These are phyloP conservation scores for Kregervanrija delftensis DNA, from an alignment of 805 yeast species.

Conservation along the genomic window DNA sequence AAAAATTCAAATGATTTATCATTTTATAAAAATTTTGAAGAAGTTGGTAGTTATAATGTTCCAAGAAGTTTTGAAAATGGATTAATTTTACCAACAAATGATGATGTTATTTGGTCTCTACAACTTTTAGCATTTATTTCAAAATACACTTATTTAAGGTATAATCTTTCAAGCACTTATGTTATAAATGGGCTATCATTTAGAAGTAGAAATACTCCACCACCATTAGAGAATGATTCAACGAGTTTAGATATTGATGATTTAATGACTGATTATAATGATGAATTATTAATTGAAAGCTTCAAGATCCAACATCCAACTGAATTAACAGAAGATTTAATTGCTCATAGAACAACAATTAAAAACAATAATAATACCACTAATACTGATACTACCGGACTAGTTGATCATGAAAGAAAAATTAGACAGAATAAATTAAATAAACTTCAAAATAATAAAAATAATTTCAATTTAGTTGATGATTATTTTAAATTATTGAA, in stretches of 20 bases:
- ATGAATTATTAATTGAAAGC: constrained; percentile 9
- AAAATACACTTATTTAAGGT: constrained; percentile 77
- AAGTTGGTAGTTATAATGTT: constrained; percentile 20
- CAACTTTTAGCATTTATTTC: constrained; percentile 91
- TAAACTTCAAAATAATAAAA: constrained; percentile 3
- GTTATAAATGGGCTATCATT: constrained; percentile 65
- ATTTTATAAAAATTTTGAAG: constrained; percentile 15
- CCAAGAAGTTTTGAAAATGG: constrained; percentile 61
- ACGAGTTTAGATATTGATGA: constrained; percentile 21
- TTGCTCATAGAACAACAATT: too few relatives aligned
- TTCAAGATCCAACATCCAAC: too few relatives aligned
- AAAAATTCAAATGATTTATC: constrained; percentile 13
- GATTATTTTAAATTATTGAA: constrained; percentile 19
- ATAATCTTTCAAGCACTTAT: constrained; percentile 66
- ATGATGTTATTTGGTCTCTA: constrained; percentile 89
- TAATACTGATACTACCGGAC: background rate
- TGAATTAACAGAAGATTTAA: too few relatives aligned
- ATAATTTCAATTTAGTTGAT: constrained; percentile 4
- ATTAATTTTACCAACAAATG: constrained; percentile 80
- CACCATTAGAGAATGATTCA: constrained; percentile 25
- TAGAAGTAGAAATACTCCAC: constrained; percentile 30
- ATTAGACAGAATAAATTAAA: background rate
- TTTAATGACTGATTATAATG: constrained; percentile 18
- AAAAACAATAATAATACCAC: background rate
- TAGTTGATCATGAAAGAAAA: background rate